A percentile compares a stretch with the other conserved stretches of the same genome.
Conservation (phyloP, 2,329 filamentous ascomycete species). For the Fusarium brevicatenulatum region DNA sequence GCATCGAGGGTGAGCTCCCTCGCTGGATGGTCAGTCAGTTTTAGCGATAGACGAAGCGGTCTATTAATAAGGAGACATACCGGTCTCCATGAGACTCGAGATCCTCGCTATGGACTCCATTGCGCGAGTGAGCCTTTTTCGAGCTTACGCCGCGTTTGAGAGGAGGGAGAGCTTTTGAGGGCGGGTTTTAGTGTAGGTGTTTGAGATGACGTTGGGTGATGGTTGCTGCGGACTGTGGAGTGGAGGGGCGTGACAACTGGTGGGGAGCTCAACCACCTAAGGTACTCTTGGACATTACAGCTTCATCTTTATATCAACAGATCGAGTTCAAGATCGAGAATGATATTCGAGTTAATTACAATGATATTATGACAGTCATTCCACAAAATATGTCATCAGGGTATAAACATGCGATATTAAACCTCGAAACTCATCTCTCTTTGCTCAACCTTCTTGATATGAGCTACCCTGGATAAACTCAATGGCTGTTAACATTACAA, state of each 20-base stretch:
- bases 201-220: conserved; percentile 42
- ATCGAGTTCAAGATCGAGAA: not conserved
- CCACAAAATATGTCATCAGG: not conserved
- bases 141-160: conserved; percentile 23
- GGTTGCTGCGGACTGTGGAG: conserved; percentile 15
- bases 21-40: conserved; percentile 64
- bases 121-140: conserved; percentile 33
- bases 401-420: not conserved
- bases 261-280: conserved; percentile 12
- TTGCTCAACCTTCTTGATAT: not conserved
- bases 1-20: conserved; percentile 98
- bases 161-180: conserved; percentile 11
- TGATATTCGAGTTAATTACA: not conserved
- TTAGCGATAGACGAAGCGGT: conserved; percentile 13
- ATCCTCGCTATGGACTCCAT: conserved; percentile 99
- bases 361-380: not conserved
- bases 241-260: conserved; percentile 36
- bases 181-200: conserved; percentile 28
- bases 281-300: not conserved
- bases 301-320: not conserved
- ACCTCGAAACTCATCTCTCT: no score
- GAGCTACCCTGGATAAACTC: conserved; percentile 29
- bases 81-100: conserved; percentile 92
- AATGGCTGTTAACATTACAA: not conserved
- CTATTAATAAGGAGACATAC: conserved; percentile 60